Evolutionary conservation across 345 rosid genomes (phyloP), one percentile per base, ranked within the genome.

Genomic region (Arabidopsis arenosa): DNA sequence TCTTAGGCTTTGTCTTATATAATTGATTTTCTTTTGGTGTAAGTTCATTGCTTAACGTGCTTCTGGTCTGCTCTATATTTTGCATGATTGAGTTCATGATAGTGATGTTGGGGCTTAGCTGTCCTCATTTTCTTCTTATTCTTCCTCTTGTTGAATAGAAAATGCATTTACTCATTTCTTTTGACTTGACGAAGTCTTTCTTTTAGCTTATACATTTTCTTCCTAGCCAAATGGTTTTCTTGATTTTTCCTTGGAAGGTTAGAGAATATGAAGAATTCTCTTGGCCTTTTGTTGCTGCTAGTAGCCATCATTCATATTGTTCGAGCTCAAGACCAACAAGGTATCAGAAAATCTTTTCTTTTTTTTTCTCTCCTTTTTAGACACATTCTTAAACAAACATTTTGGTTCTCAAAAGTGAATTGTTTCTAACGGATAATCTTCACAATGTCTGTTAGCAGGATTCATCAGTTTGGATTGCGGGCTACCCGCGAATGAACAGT

Each of bases 401-500:
- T 54, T 49, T 55, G 41, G 53, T 9, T 68, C 51, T 53, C 14
- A 53, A 6, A 13, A 23, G 9, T 18, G 12, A 17, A 33, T 4
- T 48, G 2, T 54, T 35, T 53, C 2, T 3, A 3, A 28, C 15
- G 54, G 5, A 47, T 13, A 60, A 49, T 26, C 6, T 35, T 21
- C 14, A 5, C 23, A 2, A 10, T 37, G 45, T 48, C 8, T 35
- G 15, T 45, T n/a, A 41, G 48, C 80, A 84, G 89, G 84, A 12
- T 82, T 83, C 75, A 77, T 83, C 48, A 80, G 82, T 69, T 73
- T 86, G 66, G 89, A 82, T 44, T 84, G 89, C 23, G 90, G 88
- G 17, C 21, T 54, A 28, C 56, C 73, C 0, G 36, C 60, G 0
- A 5, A 47, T 23, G 70, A 62, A 14, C 2, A 0, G 10, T 48